These are phyloP conservation scores for Delonix regia DNA, from an alignment of 306 rosid genomes.

Conservation along the genomic window DNA sequence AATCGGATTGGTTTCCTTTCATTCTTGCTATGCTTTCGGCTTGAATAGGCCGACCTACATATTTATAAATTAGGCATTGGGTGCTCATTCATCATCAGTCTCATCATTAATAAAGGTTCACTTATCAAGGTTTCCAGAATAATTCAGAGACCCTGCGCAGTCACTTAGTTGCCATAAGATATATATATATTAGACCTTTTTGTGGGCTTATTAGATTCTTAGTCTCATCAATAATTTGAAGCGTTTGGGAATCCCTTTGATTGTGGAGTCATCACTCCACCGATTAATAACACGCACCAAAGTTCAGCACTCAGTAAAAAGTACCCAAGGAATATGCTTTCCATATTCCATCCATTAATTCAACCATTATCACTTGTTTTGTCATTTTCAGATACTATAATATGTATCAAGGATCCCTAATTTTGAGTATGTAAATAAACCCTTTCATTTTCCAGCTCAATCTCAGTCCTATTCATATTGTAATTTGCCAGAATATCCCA, in stretches of 20 bases:
- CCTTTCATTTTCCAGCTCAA: too few species aligned
- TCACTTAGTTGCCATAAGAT: not conserved
- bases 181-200: not conserved
- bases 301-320: not conserved
- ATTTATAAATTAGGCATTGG: not conserved
- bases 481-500: too few species aligned
- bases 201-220: conserved; percentile 31
- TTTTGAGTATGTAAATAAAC: too few species aligned
- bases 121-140: not conserved
- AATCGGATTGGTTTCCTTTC: not conserved
- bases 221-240: conserved; percentile 19
- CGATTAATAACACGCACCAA: not conserved
- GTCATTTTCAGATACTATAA: too few species aligned
- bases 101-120: conserved; percentile 1
- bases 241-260: conserved; percentile 29
- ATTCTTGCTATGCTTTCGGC: conserved; percentile 9
- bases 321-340: not conserved
- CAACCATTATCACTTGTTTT: not conserved
- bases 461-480: too few species aligned
- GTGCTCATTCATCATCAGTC: not conserved
- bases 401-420: too few species aligned
- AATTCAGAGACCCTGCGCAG: not conserved
- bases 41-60: not conserved
- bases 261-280: conserved; percentile 24
- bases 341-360: not conserved